Evolutionary conservation across 2,329 filamentous ascomycete genomes (phyloP), one percentile per base, ranked within the genome.

Genomic region (Zalaria obscura): DNA sequence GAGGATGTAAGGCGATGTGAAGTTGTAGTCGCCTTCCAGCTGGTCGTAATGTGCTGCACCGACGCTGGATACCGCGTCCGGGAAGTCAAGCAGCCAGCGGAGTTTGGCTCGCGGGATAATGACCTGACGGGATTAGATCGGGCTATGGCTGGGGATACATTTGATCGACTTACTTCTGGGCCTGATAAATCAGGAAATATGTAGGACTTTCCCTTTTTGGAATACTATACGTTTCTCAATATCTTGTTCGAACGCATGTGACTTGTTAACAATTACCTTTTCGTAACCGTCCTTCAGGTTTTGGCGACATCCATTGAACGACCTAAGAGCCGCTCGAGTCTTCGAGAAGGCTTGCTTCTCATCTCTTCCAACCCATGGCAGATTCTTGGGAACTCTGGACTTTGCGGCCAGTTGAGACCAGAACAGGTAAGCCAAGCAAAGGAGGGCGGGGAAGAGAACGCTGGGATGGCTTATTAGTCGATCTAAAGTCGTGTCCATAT

Each of bases 41-140:
- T 45, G 25, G 28, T 66, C 60, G 41, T 59, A 59, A 42, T 66
- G 62, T 8, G 58, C 55, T 8, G 52, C 59, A 7, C 48, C 48
- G 3, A 54, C 53, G 40, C 55, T 63, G 7, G 64, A 49, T n/a
- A 65, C 49, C 27, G 49, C 43, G 39, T 67, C 65, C 2, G 66
- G 61, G 41, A 66, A 59, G 27, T 64, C 59, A 11, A 66, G 48
- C 36, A 68, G 54, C 64, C 64, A 67, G 7, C 38, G 42, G 6
- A 52, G 37, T 31, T 50, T 41, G 11, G 45, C 38, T 9, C 42
- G 47, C 4, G 51, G 51, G 3, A 51, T 43, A 11, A 52, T 42
- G 9, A 52, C 42, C 27, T 11, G 3, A 27, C 25, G 8, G 8
- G 26, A 27, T 7, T 27, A 25, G 9, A 11, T 3, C 5, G 7